These are phyloP conservation scores for Rhodotorula sp. DNA, from an alignment of 1,284 basidiomycete genomes.

Conservation along the genomic window DNA sequence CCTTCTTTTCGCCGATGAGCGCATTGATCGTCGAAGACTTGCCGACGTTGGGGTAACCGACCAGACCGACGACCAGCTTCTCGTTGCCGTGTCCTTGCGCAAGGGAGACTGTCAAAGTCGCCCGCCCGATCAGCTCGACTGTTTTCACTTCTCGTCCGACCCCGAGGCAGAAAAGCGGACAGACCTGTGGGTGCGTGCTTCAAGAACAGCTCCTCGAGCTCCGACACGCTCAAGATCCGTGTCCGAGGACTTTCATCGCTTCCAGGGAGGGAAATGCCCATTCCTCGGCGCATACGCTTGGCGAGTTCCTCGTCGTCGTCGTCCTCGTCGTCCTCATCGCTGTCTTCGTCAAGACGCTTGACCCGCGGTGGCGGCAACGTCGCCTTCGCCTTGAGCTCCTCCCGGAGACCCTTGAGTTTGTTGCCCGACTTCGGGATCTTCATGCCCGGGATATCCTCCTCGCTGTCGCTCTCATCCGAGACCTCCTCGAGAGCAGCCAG, in stretches of 20 bases:
- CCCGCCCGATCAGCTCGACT: not conserved
- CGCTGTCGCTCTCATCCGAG: constrained; percentile 44
- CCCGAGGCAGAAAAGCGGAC: not conserved
- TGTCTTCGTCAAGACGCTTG: constrained; percentile 29
- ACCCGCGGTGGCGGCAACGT: not conserved
- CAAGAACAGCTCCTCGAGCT: constrained; percentile 84
- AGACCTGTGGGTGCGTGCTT: constrained; percentile 65
- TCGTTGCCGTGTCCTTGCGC: constrained; percentile 60
- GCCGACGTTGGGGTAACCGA: constrained; percentile 63
- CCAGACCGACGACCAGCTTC: constrained; percentile 68
- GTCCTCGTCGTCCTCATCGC: constrained; percentile 41
- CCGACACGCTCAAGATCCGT: constrained; percentile 77
- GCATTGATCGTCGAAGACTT: constrained; percentile 62
- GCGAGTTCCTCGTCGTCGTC: constrained; percentile 45
- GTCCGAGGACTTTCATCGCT: constrained; percentile 63
- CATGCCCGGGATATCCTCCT: constrained; percentile 32
- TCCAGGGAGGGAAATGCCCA: constrained; percentile 34
- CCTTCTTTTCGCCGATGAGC: constrained; percentile 73
- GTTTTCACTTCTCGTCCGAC: too few relatives aligned
- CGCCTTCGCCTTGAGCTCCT: not conserved
- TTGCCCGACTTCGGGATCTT: constrained; percentile 44
- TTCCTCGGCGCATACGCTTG: constrained; percentile 29
- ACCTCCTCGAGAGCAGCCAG: constrained; percentile 46
- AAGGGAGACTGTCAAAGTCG: constrained; percentile 59
- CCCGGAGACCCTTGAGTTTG: constrained; percentile 31